phyloP scores from a whole-genome alignment of 306 rosid species.

The Glycyrrhiza uralensis region DNA sequence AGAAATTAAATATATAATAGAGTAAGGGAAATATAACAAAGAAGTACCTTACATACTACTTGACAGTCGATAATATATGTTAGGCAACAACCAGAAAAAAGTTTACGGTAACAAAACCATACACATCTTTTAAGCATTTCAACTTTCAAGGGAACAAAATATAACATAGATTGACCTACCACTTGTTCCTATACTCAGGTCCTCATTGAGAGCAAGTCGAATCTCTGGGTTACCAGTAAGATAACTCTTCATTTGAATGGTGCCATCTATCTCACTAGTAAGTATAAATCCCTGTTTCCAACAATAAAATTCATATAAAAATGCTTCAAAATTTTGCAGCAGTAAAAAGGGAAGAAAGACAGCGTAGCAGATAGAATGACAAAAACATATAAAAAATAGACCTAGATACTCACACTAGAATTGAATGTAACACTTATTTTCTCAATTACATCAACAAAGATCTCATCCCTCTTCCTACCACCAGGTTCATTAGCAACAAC shows the following conservation, averaged over 20 bases:
- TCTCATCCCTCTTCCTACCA: slow-evolving; percentile 90
- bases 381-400: neutral
- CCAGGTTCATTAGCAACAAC: slow-evolving; percentile 91
- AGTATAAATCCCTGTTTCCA: slow-evolving; percentile 79
- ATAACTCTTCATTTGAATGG: slow-evolving; percentile 98
- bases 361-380: neutral
- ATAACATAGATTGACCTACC: slow-evolving; percentile 54
- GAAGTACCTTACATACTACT: neutral
- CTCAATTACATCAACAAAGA: slow-evolving; percentile 91
- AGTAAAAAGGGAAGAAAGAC: neutral
- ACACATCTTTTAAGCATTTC: neutral
- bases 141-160: slow-evolving; percentile 14
- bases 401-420: slow-evolving; percentile 69
- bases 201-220: slow-evolving; percentile 88
- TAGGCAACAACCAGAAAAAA: slow-evolving; percentile 11
- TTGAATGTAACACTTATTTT: slow-evolving; percentile 92
- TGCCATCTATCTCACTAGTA: slow-evolving; percentile 95
- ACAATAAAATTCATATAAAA: slow-evolving; percentile 22
- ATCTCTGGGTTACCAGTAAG: slow-evolving; percentile 93
- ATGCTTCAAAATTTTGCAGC: slow-evolving; percentile 12
- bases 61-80: neutral
- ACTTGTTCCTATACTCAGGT: slow-evolving; percentile 73
- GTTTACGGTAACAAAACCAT: neutral
- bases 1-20: slow-evolving; percentile 8
- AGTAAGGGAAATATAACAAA: neutral